phyloP scores from a whole-genome alignment of 176 grass and related monocot genomes.

The Chloris gayana region DNA sequence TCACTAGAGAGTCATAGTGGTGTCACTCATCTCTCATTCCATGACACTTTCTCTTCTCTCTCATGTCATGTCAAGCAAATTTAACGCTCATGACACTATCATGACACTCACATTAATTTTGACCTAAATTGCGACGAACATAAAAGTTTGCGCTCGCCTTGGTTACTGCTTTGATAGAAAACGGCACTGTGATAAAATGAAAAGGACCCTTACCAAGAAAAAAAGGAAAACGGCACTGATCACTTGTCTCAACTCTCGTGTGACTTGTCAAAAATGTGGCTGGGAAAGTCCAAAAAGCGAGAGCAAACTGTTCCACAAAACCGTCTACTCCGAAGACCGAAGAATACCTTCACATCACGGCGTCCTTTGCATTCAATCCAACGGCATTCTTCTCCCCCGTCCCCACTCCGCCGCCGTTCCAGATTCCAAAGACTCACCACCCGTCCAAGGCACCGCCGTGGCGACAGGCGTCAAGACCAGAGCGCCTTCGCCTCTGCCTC shows the following conservation, averaged over 20 bases:
- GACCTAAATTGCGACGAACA: too few species aligned
- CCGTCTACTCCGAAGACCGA: neutral
- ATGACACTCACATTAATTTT: too few species aligned
- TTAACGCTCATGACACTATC: too few species aligned
- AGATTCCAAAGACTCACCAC: constrained; percentile 31
- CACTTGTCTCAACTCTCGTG: neutral
- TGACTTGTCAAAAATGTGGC: neutral
- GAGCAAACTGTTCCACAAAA: neutral
- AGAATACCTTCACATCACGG: constrained; percentile 9
- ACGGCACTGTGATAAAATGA: too few species aligned
- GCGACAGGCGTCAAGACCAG: neutral
- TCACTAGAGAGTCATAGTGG: too few species aligned
- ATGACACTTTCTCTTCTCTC: too few species aligned
- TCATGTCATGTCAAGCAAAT: too few species aligned
- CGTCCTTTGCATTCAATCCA: constrained; percentile 4
- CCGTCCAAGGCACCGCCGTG: constrained; percentile 1
- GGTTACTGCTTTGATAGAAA: too few species aligned
- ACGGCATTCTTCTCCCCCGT: neutral
- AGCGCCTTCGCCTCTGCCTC: neutral
- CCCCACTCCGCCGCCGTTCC: neutral
- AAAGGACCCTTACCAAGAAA: too few species aligned
- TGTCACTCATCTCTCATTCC: too few species aligned
- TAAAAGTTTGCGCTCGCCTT: too few species aligned
- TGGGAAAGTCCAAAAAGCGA: neutral
- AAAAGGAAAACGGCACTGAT: neutral